A percentile compares a stretch with the other conserved stretches of the same genome.
These are phyloP conservation scores for Pseudopyricularia javanii DNA, from an alignment of 2,329 filamentous ascomycete species.

Conservation along the genomic window DNA sequence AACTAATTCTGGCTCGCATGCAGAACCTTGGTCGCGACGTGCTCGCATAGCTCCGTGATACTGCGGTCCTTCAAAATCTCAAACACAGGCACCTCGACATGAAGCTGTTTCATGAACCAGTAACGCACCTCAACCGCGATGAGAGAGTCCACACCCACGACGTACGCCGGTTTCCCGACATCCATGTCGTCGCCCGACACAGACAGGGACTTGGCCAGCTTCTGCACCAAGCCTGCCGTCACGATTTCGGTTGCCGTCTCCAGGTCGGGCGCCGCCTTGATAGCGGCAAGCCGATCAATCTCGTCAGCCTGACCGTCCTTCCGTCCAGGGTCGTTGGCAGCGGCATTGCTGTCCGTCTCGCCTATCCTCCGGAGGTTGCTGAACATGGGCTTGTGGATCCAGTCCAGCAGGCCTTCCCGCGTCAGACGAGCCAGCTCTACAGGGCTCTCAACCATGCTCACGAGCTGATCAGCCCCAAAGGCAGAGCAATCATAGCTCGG, in stretches of 20 bases:
- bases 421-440: neutral
- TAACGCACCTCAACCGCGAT: slow-evolving; percentile 22
- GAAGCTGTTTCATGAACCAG: slow-evolving; percentile 33
- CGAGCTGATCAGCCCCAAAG: neutral
- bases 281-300: slow-evolving; percentile 1
- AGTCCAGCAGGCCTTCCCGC: neutral
- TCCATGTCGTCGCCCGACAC: slow-evolving; percentile 3
- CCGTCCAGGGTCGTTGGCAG: neutral
- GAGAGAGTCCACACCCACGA: neutral
- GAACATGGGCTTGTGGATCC: slow-evolving; percentile 4
- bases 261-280: slow-evolving; percentile 4
- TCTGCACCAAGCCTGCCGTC: slow-evolving; percentile 6
- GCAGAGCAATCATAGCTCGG: neutral
- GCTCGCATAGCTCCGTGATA: too few relatives aligned
- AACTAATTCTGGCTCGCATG: too few relatives aligned
- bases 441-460: neutral
- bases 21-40: too few relatives aligned
- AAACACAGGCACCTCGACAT: slow-evolving; percentile 29
- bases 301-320: slow-evolving; percentile 1
- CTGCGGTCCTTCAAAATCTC: slow-evolving; percentile 23
- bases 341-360: neutral
- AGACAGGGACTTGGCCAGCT: slow-evolving; percentile 5
- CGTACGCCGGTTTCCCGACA: neutral
- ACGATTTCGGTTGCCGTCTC: slow-evolving; percentile 29
- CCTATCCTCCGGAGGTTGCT: slow-evolving; percentile 2